These are phyloP conservation scores for Rutstroemia sp. DNA, from an alignment of 2,329 filamentous ascomycete species.

Conservation along the genomic window DNA sequence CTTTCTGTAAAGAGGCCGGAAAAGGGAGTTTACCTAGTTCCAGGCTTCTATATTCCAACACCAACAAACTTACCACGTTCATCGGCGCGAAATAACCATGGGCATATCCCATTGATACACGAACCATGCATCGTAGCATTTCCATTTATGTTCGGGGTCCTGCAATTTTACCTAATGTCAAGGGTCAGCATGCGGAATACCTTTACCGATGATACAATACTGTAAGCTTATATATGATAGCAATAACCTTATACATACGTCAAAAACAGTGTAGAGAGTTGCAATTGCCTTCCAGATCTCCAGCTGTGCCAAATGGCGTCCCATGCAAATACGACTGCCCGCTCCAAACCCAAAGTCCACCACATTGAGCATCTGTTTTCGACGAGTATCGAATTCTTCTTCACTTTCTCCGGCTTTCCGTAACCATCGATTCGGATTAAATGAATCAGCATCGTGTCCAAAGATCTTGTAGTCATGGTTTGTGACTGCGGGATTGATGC, in stretches of 20 bases:
- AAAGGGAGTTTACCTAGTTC: background rate
- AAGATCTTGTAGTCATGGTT: conserved; percentile 49
- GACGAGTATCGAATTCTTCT: background rate
- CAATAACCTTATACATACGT: background rate
- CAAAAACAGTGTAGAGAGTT: background rate
- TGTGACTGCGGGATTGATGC: conserved; percentile 36
- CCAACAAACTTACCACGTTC: background rate
- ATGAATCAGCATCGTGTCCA: conserved; percentile 51
- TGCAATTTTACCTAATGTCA: background rate
- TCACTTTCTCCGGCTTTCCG: background rate
- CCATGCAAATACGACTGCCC: background rate
- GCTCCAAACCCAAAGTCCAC: background rate
- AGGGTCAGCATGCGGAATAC: background rate
- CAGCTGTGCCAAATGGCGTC: background rate
- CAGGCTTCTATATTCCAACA: background rate
- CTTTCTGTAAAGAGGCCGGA: no score
- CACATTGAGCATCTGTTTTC: background rate
- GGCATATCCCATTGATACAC: background rate
- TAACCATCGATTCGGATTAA: conserved; percentile 51
- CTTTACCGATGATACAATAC: background rate
- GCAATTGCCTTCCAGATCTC: background rate
- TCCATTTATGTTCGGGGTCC: background rate
- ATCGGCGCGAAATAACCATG: background rate
- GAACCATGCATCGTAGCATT: background rate
- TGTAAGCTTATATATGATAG: background rate